Percentiles rank a stretch among this genome's conserved stretches.
Conservation (phyloP, 352 stramenopile genomes). For the Pilasporangium apinafurcum region DNA sequence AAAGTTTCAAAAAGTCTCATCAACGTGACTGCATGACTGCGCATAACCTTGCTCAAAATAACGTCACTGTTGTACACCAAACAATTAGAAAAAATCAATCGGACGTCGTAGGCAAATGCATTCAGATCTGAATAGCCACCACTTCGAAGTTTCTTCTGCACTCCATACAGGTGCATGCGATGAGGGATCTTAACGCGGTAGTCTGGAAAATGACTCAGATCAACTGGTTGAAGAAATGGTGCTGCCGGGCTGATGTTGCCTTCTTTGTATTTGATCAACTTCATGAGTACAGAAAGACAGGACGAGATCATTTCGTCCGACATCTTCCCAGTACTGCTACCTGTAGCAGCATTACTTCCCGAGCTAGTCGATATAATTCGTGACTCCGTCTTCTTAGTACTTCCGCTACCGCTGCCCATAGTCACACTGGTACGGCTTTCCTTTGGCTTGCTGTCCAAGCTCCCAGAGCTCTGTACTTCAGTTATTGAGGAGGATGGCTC, state of each 20-base stretch:
- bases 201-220: conserved; percentile 77
- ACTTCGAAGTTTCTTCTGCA: conserved; percentile 79
- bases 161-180: conserved; percentile 80
- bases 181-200: conserved; percentile 82
- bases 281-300: conserved; percentile 66
- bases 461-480: too few species aligned
- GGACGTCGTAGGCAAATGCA: conserved; percentile 73
- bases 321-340: conserved; percentile 32
- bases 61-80: conserved; percentile 87
- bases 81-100: conserved; percentile 85
- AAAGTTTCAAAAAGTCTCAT: conserved; percentile 79
- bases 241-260: conserved; percentile 57
- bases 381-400: neutral
- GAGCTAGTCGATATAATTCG: neutral
- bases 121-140: conserved; percentile 57
- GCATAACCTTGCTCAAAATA: conserved; percentile 76
- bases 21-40: conserved; percentile 74
- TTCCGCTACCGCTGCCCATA: neutral
- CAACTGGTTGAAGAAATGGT: conserved; percentile 77
- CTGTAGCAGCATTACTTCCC: neutral
- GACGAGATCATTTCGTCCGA: conserved; percentile 38
- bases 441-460: too few species aligned
- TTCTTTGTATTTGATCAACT: conserved; percentile 85
- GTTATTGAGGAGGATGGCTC: too few species aligned
- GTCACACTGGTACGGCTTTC: too few species aligned